These are phyloP conservation scores for Amaranthus palmeri DNA, from an alignment of 148 eudicot species.

Conservation along the genomic window DNA sequence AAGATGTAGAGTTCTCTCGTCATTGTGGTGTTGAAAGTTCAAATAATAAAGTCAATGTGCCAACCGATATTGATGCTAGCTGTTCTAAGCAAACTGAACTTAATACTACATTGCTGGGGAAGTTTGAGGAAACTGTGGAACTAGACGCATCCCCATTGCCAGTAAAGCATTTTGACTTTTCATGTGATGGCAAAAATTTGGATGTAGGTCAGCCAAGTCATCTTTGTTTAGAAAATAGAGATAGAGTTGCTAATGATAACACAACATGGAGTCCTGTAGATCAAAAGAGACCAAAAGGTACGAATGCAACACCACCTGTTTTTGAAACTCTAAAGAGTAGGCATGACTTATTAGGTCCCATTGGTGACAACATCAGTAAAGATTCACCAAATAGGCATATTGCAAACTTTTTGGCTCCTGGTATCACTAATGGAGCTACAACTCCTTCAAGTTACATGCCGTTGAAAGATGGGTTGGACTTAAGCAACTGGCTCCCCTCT, in stretches of 20 bases:
- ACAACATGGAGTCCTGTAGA: constrained; percentile 22
- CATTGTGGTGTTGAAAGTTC: constrained; percentile 26
- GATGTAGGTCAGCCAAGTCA: constrained; percentile 25
- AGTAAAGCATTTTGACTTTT: constrained; percentile 86
- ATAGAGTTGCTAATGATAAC: constrained; percentile 19
- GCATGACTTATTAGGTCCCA: constrained; percentile 19
- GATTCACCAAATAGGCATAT: constrained; percentile 36
- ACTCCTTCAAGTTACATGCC: constrained; percentile 70
- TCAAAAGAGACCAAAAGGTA: constrained; percentile 20
- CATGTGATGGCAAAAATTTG: constrained; percentile 45
- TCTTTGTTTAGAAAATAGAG: constrained; percentile 23
- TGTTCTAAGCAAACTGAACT: constrained; percentile 26
- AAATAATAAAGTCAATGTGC: constrained; percentile 18
- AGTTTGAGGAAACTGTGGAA: constrained; percentile 31
- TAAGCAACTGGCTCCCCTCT: constrained; percentile 78
- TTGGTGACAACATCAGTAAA: constrained; percentile 26
- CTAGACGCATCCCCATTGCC: constrained; percentile 77
- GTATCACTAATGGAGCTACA: constrained; percentile 28
- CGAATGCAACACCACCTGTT: constrained; percentile 15
- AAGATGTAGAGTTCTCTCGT: constrained; percentile 23
- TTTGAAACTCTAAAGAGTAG: constrained; percentile 21
- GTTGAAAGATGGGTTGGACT: constrained; percentile 44
- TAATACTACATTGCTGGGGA: constrained; percentile 31
- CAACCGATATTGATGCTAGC: constrained; percentile 25
- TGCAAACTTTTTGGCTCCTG: constrained; percentile 12